Base-by-base conservation (phyloP, 2,329 filamentous ascomycete genomes). In the Ascomycota sp. region DNA sequence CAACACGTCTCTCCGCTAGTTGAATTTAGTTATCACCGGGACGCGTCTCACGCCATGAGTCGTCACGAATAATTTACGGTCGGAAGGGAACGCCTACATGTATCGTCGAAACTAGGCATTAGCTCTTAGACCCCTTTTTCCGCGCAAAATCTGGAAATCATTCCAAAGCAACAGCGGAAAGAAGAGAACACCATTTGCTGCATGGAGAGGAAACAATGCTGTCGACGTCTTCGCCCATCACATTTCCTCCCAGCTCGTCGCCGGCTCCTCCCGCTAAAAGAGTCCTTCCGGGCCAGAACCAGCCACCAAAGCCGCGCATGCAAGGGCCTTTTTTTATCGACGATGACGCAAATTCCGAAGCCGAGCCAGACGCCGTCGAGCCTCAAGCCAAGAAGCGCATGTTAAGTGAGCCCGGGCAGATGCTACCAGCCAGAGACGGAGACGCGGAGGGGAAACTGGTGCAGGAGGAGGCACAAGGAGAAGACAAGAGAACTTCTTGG, bases 161-260 rank as follows among this genome's bases (percentile, higher is more conserved):
- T n/a, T n/a, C n/a, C n/a, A n/a, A n/a, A n/a, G n/a, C n/a, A n/a
- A n/a, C n/a, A n/a, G n/a, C n/a, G n/a, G n/a, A n/a, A n/a, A n/a
- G n/a, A n/a, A n/a, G n/a, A n/a, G n/a, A n/a, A n/a, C n/a, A n/a
- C n/a, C n/a, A n/a, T n/a, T n/a, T n/a, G n/a, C n/a, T n/a, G n/a
- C n/a, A n/a, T n/a, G n/a, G n/a, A n/a, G n/a, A n/a, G n/a, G n/a
- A n/a, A n/a, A n/a, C 11, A 23, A 76, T 77, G 69, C 52, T 67
- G 19, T 57, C 63, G 23, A 57, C 65, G 24, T 74, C 72, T 6
- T 73, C 72, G 10, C 65, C 71, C 3, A 49, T 71, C 13, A 43
- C 56, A 19, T 68, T 68, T 34, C 65, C 68, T 3, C 48, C 56
- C 6, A 68, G 57, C 41, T 66, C 67, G 17, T n/a, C n/a, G n/a